Percentiles rank a stretch among this genome's conserved stretches.
phyloP scores from a whole-genome alignment of 139 green algal genomes.

The Gonium pectorale region DNA sequence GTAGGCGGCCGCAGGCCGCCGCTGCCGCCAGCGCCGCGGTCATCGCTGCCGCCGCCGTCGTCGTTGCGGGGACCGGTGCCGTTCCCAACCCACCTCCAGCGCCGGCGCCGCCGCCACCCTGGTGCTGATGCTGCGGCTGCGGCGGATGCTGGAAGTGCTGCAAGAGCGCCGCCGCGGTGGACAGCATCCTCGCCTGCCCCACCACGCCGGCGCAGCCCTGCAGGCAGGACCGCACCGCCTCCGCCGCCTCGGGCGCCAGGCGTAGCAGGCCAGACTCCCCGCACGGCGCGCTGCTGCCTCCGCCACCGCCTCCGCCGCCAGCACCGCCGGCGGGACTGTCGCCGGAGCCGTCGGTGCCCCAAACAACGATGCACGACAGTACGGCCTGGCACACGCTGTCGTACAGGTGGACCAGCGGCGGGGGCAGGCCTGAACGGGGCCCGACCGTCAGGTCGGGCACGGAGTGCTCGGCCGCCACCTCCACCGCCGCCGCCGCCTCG shows the following conservation, averaged over 20 bases:
- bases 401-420: conserved; percentile 6
- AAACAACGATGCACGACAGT: conserved; percentile 33
- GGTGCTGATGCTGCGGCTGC: neutral
- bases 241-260: neutral
- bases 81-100: too few relatives aligned
- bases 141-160: neutral
- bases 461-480: neutral
- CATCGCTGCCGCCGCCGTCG: neutral
- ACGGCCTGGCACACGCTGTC: conserved; percentile 15
- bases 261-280: conserved; percentile 7
- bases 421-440: conserved; percentile 4
- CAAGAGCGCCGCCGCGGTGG: neutral
- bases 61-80: neutral
- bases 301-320: neutral
- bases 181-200: conserved; percentile 4
- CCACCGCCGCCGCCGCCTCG: neutral
- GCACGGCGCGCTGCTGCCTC: neutral
- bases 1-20: conserved; percentile 9
- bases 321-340: neutral
- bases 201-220: conserved; percentile 28
- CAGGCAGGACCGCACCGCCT: conserved; percentile 25
- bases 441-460: conserved; percentile 12
- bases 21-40: conserved; percentile 6
- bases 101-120: neutral
- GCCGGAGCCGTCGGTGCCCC: neutral